Evolutionary conservation across 202 grass and related monocot species (phyloP).

Genomic region (Musa balbisiana): DNA sequence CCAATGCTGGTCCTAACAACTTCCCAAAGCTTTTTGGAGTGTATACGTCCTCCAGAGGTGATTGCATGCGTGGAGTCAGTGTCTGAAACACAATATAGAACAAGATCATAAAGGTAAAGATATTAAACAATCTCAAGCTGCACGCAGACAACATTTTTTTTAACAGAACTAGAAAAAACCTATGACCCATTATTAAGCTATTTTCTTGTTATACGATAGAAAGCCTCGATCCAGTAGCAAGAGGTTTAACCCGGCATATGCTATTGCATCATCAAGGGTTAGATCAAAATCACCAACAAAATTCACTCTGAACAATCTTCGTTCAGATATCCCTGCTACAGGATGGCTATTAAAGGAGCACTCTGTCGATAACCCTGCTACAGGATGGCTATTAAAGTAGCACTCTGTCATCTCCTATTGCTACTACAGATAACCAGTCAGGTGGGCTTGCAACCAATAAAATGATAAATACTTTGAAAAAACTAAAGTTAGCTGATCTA

Average conservation of each 20-base stretch:
- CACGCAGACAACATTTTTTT: too few species aligned
- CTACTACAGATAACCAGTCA: not conserved
- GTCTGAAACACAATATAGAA: conserved; percentile 44
- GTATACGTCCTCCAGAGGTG: conserved; percentile 37
- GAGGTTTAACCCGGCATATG: not conserved
- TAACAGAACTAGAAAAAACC: not conserved
- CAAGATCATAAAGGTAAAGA: conserved; percentile 10
- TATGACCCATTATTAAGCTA: too few species aligned
- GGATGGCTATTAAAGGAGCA: not conserved
- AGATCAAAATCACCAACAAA: not conserved
- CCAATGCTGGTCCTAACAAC: conserved; percentile 52
- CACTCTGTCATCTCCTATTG: not conserved
- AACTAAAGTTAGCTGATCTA: not conserved
- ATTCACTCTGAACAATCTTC: too few species aligned
- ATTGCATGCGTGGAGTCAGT: conserved; percentile 84
- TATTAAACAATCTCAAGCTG: not conserved
- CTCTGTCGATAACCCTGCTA: not conserved
- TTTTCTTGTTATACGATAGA: too few species aligned
- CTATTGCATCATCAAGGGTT: not conserved
- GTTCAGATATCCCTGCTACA: too few species aligned
- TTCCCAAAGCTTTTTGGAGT: conserved; percentile 38
- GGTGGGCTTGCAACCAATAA: not conserved
- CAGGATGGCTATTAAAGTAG: not conserved
- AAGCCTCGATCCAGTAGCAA: too few species aligned
- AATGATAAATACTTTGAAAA: not conserved